Evolutionary conservation across 2,329 filamentous ascomycete species (phyloP).

Genomic region (Calonectria pseudoreteaudii): DNA sequence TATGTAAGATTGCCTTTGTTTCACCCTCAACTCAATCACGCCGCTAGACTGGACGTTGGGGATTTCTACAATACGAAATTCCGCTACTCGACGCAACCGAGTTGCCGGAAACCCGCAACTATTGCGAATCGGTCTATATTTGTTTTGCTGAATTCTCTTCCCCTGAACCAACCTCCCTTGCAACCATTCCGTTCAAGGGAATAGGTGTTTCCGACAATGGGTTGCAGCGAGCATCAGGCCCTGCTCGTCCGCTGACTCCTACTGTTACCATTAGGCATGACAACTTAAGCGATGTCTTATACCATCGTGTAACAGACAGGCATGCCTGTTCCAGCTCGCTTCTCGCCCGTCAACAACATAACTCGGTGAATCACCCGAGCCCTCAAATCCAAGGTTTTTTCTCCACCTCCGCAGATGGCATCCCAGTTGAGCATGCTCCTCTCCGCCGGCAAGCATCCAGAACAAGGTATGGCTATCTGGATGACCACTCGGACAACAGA

Average conservation of each 20-base stretch:
- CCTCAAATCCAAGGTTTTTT: background rate
- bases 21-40: slow-evolving; percentile 5
- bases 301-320: background rate
- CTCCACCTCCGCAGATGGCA: slow-evolving; percentile 7
- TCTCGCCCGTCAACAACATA: background rate
- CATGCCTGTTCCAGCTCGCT: background rate
- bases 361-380: background rate
- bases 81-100: background rate
- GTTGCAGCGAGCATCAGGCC: background rate
- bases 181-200: background rate
- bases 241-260: background rate
- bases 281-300: background rate
- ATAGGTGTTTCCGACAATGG: background rate
- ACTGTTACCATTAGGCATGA: background rate
- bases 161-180: background rate
- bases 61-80: slow-evolving; percentile 4
- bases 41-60: background rate
- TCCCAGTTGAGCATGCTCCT: background rate
- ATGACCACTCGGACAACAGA: background rate
- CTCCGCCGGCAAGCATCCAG: background rate
- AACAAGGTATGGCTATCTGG: background rate
- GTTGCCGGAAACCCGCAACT: background rate
- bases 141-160: background rate
- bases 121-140: background rate
- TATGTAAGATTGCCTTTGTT: slow-evolving; percentile 13